Evolutionary conservation across 2,329 filamentous ascomycete genomes (phyloP), one percentile per base, ranked within the genome.

Genomic region (Ophiostoma pallidulum): DNA sequence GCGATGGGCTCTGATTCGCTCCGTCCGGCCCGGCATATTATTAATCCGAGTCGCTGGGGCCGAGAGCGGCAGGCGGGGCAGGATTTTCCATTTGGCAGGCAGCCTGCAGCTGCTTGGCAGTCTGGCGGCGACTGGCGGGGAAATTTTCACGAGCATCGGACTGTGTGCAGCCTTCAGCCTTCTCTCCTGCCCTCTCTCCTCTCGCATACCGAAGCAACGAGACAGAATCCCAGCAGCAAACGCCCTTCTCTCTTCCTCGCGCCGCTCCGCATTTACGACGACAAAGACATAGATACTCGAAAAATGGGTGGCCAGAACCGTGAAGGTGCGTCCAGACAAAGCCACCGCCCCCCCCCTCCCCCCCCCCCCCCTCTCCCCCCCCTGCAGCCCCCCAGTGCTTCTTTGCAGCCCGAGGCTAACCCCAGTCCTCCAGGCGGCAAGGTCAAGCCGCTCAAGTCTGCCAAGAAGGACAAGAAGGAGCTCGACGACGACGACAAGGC

Each of bases 401-500:
- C n/a, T 33, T 36, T 42, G 12, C 12, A n/a, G 24, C 7, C 13
- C 31, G 28, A 28, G 38, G n/a, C 44, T 41, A 36, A 38, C 39
- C 52, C 41, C 51, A 24, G n/a, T 18, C n/a, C 31, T 40, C 45
- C 41, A 90, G 85, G 84, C 65, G 85, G 85, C 74, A 90, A 89
- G 75, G 79, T 71, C 58, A 88, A 89, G 78, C 85, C 85, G 58
- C 73, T 88, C 68, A 96, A 95, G 82, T 78, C 84, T 57, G 74
- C 87, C 52, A 96, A 95, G 82, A 94, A 91, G 77, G 75, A 77
- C 46, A 73, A 75, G 63, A 84, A 83, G 67, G 89, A 95, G 2
- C 67, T 90, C 50, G 90, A 95, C 63, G 89, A 95, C 0, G 88
- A 94, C 38, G 89, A 95, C 56, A 67, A 82, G 63, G 88, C 87